Evolutionary conservation across 768 basidiomycete species (phyloP).

Genomic region (Hygrocybe coccinea): DNA sequence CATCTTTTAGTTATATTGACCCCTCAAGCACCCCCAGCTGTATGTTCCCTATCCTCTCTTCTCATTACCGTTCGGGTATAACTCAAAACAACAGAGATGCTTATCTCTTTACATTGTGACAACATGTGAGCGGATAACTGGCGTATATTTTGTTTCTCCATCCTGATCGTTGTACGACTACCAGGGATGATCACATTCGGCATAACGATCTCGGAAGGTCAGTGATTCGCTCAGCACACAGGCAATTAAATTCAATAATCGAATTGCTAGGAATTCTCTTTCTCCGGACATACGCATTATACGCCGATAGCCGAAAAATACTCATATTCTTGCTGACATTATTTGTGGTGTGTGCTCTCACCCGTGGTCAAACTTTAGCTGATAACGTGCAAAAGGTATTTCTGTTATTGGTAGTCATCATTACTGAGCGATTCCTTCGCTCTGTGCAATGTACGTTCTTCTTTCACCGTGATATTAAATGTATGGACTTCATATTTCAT

Average conservation of each 20-base stretch:
- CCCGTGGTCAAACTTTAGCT: background rate
- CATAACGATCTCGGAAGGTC: background rate
- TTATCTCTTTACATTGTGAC: background rate
- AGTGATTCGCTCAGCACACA: background rate
- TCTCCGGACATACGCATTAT: background rate
- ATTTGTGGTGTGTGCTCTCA: background rate
- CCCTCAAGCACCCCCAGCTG: too few species aligned
- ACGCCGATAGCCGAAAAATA: background rate
- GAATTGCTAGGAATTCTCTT: background rate
- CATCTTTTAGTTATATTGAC: too few species aligned
- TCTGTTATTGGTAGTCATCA: background rate
- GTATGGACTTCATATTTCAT: background rate
- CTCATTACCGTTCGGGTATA: background rate
- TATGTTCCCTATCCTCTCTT: too few species aligned
- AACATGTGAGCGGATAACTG: background rate
- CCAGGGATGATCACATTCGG: background rate
- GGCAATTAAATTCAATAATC: background rate
- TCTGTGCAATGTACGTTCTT: background rate
- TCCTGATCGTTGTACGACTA: background rate
- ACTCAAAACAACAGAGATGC: background rate
- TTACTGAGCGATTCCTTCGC: background rate
- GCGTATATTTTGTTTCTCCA: background rate
- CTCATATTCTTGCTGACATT: background rate
- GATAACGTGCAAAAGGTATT: background rate
- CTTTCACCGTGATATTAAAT: background rate